Base-by-base conservation (phyloP, 129 eudicot species). In the Ambrosia trifida region DNA sequence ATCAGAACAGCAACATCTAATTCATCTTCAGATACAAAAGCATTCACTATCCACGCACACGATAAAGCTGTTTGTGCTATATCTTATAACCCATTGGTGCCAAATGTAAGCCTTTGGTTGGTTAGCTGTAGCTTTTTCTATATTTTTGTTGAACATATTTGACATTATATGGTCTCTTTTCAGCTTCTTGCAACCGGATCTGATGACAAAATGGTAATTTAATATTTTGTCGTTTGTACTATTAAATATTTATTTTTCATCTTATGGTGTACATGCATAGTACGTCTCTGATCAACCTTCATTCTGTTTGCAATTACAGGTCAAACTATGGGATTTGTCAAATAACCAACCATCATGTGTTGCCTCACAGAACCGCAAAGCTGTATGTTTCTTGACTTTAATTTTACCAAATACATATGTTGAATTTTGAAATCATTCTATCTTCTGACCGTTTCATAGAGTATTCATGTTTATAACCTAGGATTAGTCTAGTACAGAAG, bases 111-210 rank as follows among this genome's bases (percentile, higher is more conserved):
- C 38, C 54, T 67, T n/a, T 16, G 6, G 4, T 24, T 64, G 28
- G 44, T 40, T 17, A 50, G 16, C 40, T 24, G 35, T 53, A 14
- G 11, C 0, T 18, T 38, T 30, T 45, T 2, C 2, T 36, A 4
- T 40, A 0, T 56, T 61, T 43, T 63, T 31, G 13, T 32, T 50
- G 43, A 36, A 17, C 44, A 43, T 16, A 10, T 11, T 44, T 11
- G 20, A 45, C 54, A 43, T 24, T 31, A 10, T 70, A 38, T 80
- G 76, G 64, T 85, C 74, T 60, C 40, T 60, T 81, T 50, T 49
- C 81, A 89, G 98, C 88, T 94, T 75, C 88, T 94, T 57, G 97
- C 98, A 51, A 94, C 97, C 35, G 96, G 97, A 64, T 94, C 98
- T 56, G 86, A 73, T 59, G 98, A 94, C 81, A 94, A 94, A 82